Conservation (phyloP, 805 yeast species). For the Metschnikowia shivogae region DNA sequence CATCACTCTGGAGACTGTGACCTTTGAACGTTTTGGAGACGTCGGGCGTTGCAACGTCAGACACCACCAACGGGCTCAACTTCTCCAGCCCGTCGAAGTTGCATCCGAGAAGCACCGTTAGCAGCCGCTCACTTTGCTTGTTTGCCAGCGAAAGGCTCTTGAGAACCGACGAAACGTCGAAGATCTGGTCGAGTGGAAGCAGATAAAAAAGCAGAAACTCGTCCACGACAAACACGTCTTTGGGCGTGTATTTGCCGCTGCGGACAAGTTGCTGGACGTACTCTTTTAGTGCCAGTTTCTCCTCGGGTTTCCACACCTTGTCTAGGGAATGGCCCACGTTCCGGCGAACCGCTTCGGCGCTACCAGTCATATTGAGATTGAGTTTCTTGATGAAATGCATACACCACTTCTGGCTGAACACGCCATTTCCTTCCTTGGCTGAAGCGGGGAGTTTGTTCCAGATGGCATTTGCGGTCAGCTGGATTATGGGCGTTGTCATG, state of each 20-base stretch:
- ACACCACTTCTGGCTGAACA: constrained; percentile 64
- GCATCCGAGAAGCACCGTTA: constrained; percentile 58
- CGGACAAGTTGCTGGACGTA: constrained; percentile 33
- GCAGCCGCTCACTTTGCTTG: constrained; percentile 37
- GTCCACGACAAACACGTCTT: constrained; percentile 55
- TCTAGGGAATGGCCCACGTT: constrained; percentile 32
- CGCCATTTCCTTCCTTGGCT: constrained; percentile 58
- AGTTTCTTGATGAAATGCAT: constrained; percentile 44
- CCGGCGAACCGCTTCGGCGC: constrained; percentile 37
- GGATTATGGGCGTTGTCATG: constrained; percentile 58
- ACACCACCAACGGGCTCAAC: constrained; percentile 56
- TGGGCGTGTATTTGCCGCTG: constrained; percentile 38
- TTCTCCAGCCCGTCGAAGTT: constrained; percentile 63
- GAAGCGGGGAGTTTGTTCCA: constrained; percentile 57
- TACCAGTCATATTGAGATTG: constrained; percentile 48
- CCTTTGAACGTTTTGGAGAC: constrained; percentile 23
- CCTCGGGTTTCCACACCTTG: constrained; percentile 61
- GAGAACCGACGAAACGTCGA: constrained; percentile 41
- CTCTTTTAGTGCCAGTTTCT: constrained; percentile 45
- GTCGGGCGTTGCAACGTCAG: constrained; percentile 48
- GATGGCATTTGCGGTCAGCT: constrained; percentile 57
- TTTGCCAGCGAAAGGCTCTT: constrained; percentile 38
- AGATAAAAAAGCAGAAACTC: constrained; percentile 59
- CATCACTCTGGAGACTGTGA: constrained; percentile 9
- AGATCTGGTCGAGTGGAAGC: constrained; percentile 56